Base-by-base conservation (phyloP, 805 yeast genomes). In the Kodamaea jinghongensis region DNA sequence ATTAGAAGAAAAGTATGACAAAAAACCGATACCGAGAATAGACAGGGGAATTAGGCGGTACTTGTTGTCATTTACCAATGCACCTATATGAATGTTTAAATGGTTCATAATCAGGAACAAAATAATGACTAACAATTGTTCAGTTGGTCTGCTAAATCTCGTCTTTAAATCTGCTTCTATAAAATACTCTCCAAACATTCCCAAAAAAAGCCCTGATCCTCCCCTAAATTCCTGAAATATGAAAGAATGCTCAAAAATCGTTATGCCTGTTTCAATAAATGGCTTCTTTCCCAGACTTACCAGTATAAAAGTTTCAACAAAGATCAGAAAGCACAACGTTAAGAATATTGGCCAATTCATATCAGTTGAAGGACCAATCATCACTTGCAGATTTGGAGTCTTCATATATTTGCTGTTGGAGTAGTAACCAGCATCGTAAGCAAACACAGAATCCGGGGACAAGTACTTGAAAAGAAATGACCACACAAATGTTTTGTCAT, bases 141-240 rank as follows among this genome's bases (percentile, higher is more conserved):
- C 73, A 1, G 80, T 73, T 23, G 80, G 87, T 35, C 70, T 61
- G 38, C 39, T 63, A 25, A 49, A 31, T 11, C 27, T 28, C n/a
- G 32, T 20, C 10, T n/a, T 17, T 10, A 28, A 12, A 44, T 45
- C 17, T 33, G 50, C 42, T 22, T 17, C 15, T 9, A 7, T 15
- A 28, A 32, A 32, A 12, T 29, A 14, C 30, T 48, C 50, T 28
- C 36, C 31, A n/a, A 40, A 28, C 23, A 17, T 36, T 8, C 61
- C 55, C 31, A 60, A 51, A 37, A 63, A 52, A 31, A 56, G 47
- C 3, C 32, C 40, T 0, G 50, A 50, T 2, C 60, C 62, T 15
- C 70, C 67, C 55, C 74, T 83, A 42, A 75, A 80, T 49, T 85
- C 93, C 51, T 84, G 90, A 53, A 83, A 83, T 9, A 87, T 86